These are phyloP conservation scores for Podaxis sp. DNA, from an alignment of 768 basidiomycete genomes.

Conservation along the genomic window DNA sequence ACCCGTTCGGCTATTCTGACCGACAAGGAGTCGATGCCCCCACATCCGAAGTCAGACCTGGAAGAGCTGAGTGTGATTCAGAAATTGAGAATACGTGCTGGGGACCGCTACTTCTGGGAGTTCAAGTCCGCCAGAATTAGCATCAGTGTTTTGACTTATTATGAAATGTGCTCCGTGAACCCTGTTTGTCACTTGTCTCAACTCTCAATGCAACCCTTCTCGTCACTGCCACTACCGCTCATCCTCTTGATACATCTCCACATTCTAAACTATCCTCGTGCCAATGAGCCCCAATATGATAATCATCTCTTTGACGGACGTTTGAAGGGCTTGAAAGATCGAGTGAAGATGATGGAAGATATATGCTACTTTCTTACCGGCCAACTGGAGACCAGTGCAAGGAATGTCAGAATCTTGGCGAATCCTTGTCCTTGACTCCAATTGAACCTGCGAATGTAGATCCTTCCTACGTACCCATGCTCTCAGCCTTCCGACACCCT, in stretches of 20 bases:
- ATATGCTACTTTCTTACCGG: constrained; percentile 48
- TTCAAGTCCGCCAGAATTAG: no score
- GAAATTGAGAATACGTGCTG: no score
- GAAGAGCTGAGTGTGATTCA: no score
- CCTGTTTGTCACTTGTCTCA: not conserved
- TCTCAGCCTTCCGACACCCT: constrained; percentile 49
- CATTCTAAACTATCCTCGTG: constrained; percentile 49
- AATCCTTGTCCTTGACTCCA: not conserved
- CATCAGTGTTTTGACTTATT: not conserved
- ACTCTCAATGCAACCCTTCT: constrained; percentile 23
- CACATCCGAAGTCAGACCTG: no score
- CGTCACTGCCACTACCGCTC: constrained; percentile 40
- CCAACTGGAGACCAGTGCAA: constrained; percentile 38
- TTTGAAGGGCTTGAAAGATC: constrained; percentile 47
- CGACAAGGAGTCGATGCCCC: no score
- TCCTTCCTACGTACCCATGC: constrained; percentile 53
- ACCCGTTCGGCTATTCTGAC: no score
- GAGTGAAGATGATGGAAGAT: constrained; percentile 53
- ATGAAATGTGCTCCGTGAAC: not conserved
- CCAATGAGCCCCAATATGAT: constrained; percentile 50
- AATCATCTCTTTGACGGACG: constrained; percentile 45
- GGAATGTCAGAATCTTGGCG: constrained; percentile 26
- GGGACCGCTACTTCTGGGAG: no score
- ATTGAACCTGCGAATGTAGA: constrained; percentile 27
- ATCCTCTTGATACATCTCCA: constrained; percentile 54